Evolutionary conservation across 192 early-diverging fungal species (phyloP), one percentile per base, ranked within the genome.

Genomic region (Rhizoclosmatium sp.): DNA sequence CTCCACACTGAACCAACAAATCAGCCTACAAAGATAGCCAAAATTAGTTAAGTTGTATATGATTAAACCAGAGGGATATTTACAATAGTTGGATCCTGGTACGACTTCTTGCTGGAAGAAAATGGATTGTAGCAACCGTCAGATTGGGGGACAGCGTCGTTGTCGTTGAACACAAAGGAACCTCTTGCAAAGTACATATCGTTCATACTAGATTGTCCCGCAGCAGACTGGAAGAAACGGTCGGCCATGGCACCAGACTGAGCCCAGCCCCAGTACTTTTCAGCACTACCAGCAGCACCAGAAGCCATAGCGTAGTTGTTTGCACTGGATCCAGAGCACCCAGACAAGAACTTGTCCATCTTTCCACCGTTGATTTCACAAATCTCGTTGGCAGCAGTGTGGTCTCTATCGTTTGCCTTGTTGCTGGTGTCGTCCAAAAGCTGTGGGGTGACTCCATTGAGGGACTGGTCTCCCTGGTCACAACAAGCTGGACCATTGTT

Each of bases 131-230:
- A 71, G 40, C 69, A 71, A 5, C 14, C 7, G n/a, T 23, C 31
- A 49, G 49, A 40, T 3, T 19, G 21, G 9, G 47, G 69, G 9
- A 71, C 49, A 10, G 10, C 39, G 16, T 56, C 49, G 45, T 77
- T 68, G 65, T 66, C 64, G 3, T 77, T 4, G 42, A 77, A 77
- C 45, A 77, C 75, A 48, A n/a, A 66, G 14, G 75, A 12, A 0
- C 58, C 71, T 14, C 78, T 54, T 23, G 78, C 69, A 54, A 71
- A 74, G 58, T 61, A 79, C 71, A 79, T 79, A 44, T 79, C 78
- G 39, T 65, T 75, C 48, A 60, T 23, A 44, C 54, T 42, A 9
- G 68, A 72, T 16, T 48, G 51, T 9, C 78, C 78, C 7, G 51
- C 51, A 31, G 71, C 61, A 2, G 78, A 54, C 44, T 79, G 78